A percentile compares a stretch with the other conserved stretches of the same genome.
Evolutionary conservation across 225 moss, liverwort and hornwort species (phyloP).

Genomic region (Sphagnum tenellum): DNA sequence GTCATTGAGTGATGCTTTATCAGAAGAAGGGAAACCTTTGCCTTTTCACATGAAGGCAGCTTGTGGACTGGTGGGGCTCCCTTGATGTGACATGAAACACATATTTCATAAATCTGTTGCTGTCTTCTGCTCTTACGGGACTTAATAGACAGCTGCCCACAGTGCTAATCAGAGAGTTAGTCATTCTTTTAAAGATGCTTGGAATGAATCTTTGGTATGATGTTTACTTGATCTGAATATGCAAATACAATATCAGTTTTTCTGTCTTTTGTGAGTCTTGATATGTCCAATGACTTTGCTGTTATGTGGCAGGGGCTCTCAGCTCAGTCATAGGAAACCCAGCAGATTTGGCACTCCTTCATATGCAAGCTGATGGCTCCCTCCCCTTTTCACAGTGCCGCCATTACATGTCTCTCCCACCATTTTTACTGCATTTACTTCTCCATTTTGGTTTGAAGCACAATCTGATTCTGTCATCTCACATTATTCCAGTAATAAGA

Average conservation of each 20-base stretch:
- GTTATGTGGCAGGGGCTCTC: constrained; percentile 36
- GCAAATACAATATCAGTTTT: neutral
- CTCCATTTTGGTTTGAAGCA: neutral
- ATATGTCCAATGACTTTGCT: no score
- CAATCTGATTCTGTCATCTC: neutral
- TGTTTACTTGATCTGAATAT: neutral
- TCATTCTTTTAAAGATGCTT: neutral
- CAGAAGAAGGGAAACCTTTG: constrained; percentile 32
- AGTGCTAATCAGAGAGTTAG: no score
- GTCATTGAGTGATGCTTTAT: constrained; percentile 37
- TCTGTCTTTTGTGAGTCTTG: no score
- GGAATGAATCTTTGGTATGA: neutral
- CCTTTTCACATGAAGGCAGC: constrained; percentile 42
- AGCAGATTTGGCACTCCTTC: constrained; percentile 42
- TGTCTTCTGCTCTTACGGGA: no score
- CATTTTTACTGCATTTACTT: neutral
- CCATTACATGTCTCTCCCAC: constrained; percentile 23
- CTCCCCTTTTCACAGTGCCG: constrained; percentile 28
- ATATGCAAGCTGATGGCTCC: constrained; percentile 52
- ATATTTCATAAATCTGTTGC: no score
- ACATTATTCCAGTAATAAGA: no score
- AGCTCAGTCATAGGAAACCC: constrained; percentile 41
- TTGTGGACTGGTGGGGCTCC: constrained; percentile 27
- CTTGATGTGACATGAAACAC: neutral
- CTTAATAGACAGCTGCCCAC: no score